Conservation (phyloP, 1,284 basidiomycete species). For the Cystobasidium pallidum region DNA sequence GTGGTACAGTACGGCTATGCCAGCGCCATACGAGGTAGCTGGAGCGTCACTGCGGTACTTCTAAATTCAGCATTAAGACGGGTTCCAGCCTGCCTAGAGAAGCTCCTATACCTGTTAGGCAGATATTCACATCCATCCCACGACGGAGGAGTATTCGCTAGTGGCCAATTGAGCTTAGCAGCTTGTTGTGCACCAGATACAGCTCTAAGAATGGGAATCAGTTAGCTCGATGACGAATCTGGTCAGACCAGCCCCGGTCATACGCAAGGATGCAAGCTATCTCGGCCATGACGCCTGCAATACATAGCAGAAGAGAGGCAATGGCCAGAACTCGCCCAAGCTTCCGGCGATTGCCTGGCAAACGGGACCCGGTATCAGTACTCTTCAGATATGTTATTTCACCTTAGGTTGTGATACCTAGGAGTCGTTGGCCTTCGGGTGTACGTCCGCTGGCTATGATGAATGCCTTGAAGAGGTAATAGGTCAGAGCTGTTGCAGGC, state of each 20-base stretch:
- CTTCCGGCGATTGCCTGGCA: neutral
- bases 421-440: slow-evolving; percentile 16
- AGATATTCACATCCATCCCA: slow-evolving; percentile 20
- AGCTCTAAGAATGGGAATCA: neutral
- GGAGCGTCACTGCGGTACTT: slow-evolving; percentile 17
- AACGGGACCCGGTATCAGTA: neutral
- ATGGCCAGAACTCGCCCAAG: slow-evolving; percentile 3
- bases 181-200: slow-evolving; percentile 27
- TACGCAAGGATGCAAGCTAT: slow-evolving; percentile 37
- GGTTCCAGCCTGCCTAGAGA: too few relatives aligned
- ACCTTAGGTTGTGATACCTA: neutral
- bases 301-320: neutral
- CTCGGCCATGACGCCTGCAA: slow-evolving; percentile 24
- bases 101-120: slow-evolving; percentile 34
- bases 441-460: slow-evolving; percentile 23
- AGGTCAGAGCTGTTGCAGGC: too few relatives aligned
- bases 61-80: too few relatives aligned
- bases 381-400: neutral
- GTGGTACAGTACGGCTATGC: slow-evolving; percentile 14
- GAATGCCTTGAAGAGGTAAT: neutral
- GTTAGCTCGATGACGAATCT: neutral
- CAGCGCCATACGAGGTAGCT: slow-evolving; percentile 28
- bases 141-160: slow-evolving; percentile 3
- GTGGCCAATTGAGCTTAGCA: slow-evolving; percentile 19
- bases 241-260: neutral